Evolutionary conservation across 148 eudicot species (phyloP).

Genomic region (Tetragonia tetragonoides): DNA sequence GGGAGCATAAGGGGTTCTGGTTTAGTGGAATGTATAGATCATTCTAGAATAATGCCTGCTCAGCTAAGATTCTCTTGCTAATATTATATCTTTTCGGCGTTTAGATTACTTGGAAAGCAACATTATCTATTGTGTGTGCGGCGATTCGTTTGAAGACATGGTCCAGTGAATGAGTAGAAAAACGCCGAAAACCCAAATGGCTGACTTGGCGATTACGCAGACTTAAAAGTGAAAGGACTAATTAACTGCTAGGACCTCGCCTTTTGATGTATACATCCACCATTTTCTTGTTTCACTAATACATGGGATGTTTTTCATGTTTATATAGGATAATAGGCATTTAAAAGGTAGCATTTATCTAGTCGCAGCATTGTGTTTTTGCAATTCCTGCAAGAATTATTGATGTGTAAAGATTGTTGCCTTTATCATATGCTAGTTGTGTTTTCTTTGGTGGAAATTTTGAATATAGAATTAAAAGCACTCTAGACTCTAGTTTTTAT

Average conservation of each 20-base stretch:
- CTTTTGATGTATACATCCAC: slow-evolving; percentile 22
- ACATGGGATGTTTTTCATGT: slow-evolving; percentile 10
- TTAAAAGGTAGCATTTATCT: too few species aligned
- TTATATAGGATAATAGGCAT: neutral
- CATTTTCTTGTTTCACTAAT: neutral
- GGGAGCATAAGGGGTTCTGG: slow-evolving; percentile 3
- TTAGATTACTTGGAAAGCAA: slow-evolving; percentile 2
- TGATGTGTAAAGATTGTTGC: neutral
- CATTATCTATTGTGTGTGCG: neutral
- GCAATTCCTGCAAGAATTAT: too few species aligned
- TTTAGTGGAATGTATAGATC: slow-evolving; percentile 10
- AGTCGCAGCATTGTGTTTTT: too few species aligned
- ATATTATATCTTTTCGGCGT: neutral
- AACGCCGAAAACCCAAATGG: slow-evolving; percentile 1
- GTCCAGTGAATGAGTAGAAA: neutral
- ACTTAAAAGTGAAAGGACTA: neutral
- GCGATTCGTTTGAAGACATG: slow-evolving; percentile 1
- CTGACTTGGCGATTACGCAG: slow-evolving; percentile 12
- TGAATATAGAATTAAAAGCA: neutral
- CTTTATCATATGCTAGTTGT: neutral
- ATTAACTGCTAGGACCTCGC: neutral
- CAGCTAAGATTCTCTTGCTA: neutral
- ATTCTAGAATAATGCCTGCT: slow-evolving; percentile 3
- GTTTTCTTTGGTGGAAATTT: neutral
- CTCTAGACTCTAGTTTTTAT: neutral